These are phyloP conservation scores for Dalbergia cultrata DNA, from an alignment of 306 rosid species.

Conservation along the genomic window DNA sequence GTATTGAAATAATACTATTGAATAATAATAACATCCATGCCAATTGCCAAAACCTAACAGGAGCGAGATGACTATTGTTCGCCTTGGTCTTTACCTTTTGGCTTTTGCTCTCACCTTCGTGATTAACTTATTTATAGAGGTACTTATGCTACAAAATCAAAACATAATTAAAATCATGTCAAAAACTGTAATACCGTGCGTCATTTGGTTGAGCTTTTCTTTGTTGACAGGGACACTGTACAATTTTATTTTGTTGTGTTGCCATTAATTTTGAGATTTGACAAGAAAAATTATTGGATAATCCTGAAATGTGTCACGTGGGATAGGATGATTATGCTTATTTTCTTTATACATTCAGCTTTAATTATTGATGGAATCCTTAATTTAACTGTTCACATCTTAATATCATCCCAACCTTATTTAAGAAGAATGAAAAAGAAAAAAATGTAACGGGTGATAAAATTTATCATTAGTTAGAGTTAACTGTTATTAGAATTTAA, in stretches of 20 bases:
- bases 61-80: not conserved
- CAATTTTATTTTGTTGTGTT: slow-evolving; percentile 18
- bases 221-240: not conserved
- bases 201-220: not conserved
- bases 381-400: too few species aligned
- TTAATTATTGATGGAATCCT: too few species aligned
- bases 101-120: not conserved
- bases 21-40: not conserved
- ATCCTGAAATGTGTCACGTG: too few species aligned
- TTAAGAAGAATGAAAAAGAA: too few species aligned
- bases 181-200: not conserved
- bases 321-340: too few species aligned
- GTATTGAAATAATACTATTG: too few species aligned
- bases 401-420: too few species aligned
- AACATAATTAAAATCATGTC: not conserved
- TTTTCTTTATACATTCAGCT: too few species aligned
- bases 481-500: too few species aligned
- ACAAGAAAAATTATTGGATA: not conserved
- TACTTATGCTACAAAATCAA: not conserved
- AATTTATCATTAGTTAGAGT: too few species aligned
- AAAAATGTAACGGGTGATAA: too few species aligned
- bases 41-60: slow-evolving; percentile 27
- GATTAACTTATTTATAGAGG: not conserved
- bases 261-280: slow-evolving; percentile 9
- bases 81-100: not conserved